phyloP scores from a whole-genome alignment of 2,329 filamentous ascomycete genomes.

The Aureobasidium musti region DNA sequence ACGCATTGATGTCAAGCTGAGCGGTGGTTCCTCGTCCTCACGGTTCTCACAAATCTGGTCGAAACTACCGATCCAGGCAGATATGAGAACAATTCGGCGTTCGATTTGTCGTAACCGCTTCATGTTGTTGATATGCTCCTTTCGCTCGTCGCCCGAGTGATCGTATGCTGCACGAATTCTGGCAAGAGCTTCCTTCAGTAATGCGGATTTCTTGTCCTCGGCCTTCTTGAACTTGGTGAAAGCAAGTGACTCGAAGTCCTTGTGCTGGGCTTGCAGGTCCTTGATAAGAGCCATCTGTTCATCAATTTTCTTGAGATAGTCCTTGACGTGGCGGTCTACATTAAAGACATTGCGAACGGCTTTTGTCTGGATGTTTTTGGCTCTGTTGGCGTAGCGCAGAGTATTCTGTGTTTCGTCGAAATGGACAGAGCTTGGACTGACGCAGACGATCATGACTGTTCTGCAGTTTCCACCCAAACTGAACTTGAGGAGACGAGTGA shows the following conservation, averaged over 20 bases:
- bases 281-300: constrained; percentile 98
- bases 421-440: constrained; percentile 93
- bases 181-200: constrained; percentile 74
- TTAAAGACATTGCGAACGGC: constrained; percentile 99
- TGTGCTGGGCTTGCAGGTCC: constrained; percentile 89
- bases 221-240: constrained; percentile 91
- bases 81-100: constrained; percentile 80
- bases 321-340: constrained; percentile 97
- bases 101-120: constrained; percentile 81
- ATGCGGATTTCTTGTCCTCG: constrained; percentile 75
- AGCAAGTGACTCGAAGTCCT: constrained; percentile 77
- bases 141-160: constrained; percentile 72
- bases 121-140: constrained; percentile 76
- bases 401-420: constrained; percentile 99
- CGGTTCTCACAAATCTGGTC: constrained; percentile 75
- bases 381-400: constrained; percentile 91
- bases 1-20: constrained; percentile 71
- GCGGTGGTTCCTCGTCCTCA: constrained; percentile 66
- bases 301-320: constrained; percentile 98
- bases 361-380: constrained; percentile 99
- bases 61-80: constrained; percentile 89
- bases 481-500: constrained; percentile 93
- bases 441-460: constrained; percentile 99
- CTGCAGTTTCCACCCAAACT: constrained; percentile 97
- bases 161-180: constrained; percentile 83